phyloP scores from a whole-genome alignment of 306 rosid genomes.

The Malus sieversii region DNA sequence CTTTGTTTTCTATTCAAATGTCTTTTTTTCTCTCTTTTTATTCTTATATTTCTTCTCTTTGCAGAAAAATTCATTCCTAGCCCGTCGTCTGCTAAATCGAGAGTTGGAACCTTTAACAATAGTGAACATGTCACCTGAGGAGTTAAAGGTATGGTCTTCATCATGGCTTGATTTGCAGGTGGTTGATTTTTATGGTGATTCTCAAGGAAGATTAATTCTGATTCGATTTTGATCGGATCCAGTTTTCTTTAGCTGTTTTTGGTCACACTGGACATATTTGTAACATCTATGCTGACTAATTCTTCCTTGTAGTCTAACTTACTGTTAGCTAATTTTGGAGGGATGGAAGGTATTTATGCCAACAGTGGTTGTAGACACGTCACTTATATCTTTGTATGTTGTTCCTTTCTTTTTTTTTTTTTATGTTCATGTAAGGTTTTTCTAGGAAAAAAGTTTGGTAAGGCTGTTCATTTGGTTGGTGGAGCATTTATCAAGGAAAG shows the following conservation, averaged over 20 bases:
- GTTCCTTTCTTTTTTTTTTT: background rate
- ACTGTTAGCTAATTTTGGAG: background rate
- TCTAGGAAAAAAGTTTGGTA: background rate
- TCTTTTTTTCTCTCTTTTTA: background rate
- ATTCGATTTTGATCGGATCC: background rate
- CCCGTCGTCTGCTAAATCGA: slow-evolving; percentile 61
- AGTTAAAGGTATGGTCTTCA: slow-evolving; percentile 61
- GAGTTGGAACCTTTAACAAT: slow-evolving; percentile 81
- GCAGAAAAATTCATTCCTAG: slow-evolving; percentile 59
- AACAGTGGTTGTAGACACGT: background rate
- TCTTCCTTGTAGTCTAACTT: background rate
- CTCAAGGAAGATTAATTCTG: background rate
- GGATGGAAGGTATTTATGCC: background rate
- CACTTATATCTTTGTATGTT: background rate
- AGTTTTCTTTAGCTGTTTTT: background rate
- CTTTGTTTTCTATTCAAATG: background rate
- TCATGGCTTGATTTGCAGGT: background rate
- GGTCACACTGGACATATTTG: background rate
- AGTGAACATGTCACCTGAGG: slow-evolving; percentile 80
- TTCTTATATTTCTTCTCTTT: slow-evolving; percentile 2
- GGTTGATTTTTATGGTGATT: background rate
- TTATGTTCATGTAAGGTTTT: background rate
- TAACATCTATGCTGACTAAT: background rate
- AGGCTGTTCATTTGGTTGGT: background rate
- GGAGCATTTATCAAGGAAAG: background rate